A percentile compares a stretch with the other conserved stretches of the same genome.
Conservation (phyloP, 2,329 filamentous ascomycete species). For the Diplodia scrobiculata region DNA sequence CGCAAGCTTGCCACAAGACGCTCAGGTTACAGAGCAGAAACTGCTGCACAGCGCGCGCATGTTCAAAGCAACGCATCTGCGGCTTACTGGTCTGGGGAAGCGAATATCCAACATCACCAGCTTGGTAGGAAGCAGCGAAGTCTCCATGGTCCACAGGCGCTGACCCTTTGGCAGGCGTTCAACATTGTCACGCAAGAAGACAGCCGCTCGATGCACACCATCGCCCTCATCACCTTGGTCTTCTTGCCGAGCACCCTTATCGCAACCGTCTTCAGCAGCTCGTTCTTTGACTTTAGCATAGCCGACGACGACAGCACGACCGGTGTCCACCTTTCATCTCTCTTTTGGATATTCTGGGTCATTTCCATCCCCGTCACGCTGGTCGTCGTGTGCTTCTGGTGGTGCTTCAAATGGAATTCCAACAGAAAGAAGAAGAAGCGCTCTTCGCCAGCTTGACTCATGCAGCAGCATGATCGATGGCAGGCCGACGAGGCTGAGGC, state of each 20-base stretch:
- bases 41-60: constrained; percentile 36
- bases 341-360: constrained; percentile 40
- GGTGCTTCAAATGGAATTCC: not conserved
- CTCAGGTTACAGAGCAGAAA: constrained; percentile 28
- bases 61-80: constrained; percentile 42
- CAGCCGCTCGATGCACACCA: constrained; percentile 51
- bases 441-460: not conserved
- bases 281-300: constrained; percentile 36
- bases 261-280: constrained; percentile 38
- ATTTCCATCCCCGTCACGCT: constrained; percentile 36
- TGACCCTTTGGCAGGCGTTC: constrained; percentile 37
- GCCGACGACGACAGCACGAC: constrained; percentile 32
- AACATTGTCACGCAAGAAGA: constrained; percentile 48
- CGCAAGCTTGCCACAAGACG: not conserved
- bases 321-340: constrained; percentile 36
- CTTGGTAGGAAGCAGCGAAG: constrained; percentile 30
- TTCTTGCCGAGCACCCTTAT: constrained; percentile 49
- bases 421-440: not conserved
- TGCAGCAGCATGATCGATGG: not conserved
- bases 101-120: constrained; percentile 46
- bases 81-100: constrained; percentile 42
- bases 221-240: constrained; percentile 49
- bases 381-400: constrained; percentile 34
- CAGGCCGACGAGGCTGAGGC: not conserved
- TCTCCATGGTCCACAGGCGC: not conserved